Percentiles rank a stretch among this genome's conserved stretches.
Evolutionary conservation across 176 grass and related monocot species (phyloP).

Genomic region (Microstegium vimineum): DNA sequence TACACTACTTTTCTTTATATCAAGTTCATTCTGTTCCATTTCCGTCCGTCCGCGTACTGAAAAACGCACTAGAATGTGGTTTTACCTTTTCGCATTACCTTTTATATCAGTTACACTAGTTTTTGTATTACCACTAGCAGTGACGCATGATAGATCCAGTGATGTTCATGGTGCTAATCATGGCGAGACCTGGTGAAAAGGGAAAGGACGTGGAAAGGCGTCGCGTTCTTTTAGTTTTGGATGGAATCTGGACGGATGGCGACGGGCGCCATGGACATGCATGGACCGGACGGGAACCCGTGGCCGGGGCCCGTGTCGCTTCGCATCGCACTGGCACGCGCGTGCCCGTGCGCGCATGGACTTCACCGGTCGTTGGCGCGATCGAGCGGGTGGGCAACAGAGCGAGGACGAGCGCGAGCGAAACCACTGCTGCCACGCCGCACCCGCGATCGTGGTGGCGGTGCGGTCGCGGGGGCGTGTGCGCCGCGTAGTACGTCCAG

Average conservation of each 20-base stretch:
- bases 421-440: neutral
- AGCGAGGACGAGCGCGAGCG: neutral
- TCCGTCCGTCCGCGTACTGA: too few relatives aligned
- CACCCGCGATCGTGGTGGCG: neutral
- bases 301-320: neutral
- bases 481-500: neutral
- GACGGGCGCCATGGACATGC: neutral
- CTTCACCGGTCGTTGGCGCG: neutral
- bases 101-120: too few relatives aligned
- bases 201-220: slow-evolving; percentile 7
- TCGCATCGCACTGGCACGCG: neutral
- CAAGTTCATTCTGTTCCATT: neutral
- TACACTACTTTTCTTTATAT: neutral
- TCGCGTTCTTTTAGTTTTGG: neutral
- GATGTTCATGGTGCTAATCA: neutral
- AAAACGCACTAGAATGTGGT: neutral
- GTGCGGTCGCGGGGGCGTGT: neutral
- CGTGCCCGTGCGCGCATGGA: neutral
- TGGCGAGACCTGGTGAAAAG: neutral
- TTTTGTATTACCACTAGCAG: neutral
- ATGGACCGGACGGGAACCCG: neutral
- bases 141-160: neutral
- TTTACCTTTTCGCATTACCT: too few relatives aligned
- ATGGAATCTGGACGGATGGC: slow-evolving; percentile 7
- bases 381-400: neutral